Evolutionary conservation across 2,329 filamentous ascomycete genomes (phyloP), one percentile per base, ranked within the genome.

Genomic region (Colletotrichum higginsianum): DNA sequence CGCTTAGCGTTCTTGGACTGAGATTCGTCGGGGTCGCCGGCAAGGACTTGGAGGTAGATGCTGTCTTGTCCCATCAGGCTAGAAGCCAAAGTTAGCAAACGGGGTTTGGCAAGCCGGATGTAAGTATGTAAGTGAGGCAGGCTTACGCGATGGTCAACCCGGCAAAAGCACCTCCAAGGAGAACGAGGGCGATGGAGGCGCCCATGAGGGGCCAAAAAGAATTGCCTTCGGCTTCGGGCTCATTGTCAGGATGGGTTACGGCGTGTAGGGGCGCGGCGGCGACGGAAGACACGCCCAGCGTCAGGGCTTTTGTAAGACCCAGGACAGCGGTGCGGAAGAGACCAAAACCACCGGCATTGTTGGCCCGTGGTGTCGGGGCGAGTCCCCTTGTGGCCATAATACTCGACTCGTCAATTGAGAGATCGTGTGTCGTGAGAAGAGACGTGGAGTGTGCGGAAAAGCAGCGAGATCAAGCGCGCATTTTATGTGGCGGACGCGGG

Each of bases 21-120:
- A n/a, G 91, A 87, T 66, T 93, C 94, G 81, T 94, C 92, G 56
- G 93, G 91, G 65, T 96, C 97, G 50, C 92, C 92, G 62, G 95
- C 91, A 74, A 99, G 93, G 75, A 99, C 96, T 83, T 98, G 96
- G 18, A 99, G 89, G 82, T 99, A 98, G 78, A 98, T 97, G 82
- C 97, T 95, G 84, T 99, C 96, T 84, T 95, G 90, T 65, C 89
- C 89, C 89, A 91, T 90, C 69, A 90, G 80, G 11, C 86, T 88
- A 63, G 15, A 35, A 46, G 65, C 46, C 58, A 67, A 35, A n/a
- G 70, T 73, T 67, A 74, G 74, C 73, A 71, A 61, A 50, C 7
- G 23, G 38, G 46, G 12, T 42, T 26, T 21, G 42, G 52, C 16
- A 57, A 30, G 15, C 18, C 16, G 64, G 44, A n/a, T 42, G 6